phyloP scores from a whole-genome alignment of 176 grass and related monocot species.

The Elaeis guineensis region DNA sequence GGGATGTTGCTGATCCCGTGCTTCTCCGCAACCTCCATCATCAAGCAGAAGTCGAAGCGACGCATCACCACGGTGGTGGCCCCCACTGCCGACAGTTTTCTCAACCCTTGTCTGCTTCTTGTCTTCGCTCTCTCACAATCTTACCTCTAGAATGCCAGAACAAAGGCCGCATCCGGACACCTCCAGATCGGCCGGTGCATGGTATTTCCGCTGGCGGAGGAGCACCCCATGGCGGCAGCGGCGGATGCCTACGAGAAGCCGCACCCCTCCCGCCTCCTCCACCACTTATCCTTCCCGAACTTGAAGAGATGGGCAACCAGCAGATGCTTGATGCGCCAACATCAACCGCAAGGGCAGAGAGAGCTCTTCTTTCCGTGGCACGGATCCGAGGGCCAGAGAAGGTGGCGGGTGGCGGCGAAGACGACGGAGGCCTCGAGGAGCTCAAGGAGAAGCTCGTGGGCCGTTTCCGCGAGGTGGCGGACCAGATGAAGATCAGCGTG shows the following conservation, averaged over 20 bases:
- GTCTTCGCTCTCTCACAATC: no score
- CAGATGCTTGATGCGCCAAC: constrained; percentile 34
- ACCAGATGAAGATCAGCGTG: constrained; percentile 11
- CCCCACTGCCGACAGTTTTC: background rate
- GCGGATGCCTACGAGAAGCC: no score
- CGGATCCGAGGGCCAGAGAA: background rate
- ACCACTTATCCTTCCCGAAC: constrained; percentile 27
- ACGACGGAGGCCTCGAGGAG: constrained; percentile 27
- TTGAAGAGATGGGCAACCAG: constrained; percentile 57
- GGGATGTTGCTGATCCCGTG: no score
- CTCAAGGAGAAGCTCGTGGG: constrained; percentile 27
- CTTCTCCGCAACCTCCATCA: background rate
- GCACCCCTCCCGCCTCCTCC: no score
- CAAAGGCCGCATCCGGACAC: no score
- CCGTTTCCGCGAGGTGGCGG: constrained; percentile 26
- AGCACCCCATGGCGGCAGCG: no score
- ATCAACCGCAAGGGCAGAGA: background rate
- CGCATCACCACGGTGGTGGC: background rate
- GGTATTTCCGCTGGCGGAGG: no score
- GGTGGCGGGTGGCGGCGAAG: background rate
- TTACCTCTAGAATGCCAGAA: no score
- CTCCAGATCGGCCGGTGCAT: no score
- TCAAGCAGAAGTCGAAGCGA: background rate
- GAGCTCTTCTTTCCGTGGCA: background rate
- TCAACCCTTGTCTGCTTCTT: no score